Percentiles rank a stretch among this genome's conserved stretches.
Conservation (phyloP, 371 early-diverging fungal species). For the Circinella minor region DNA sequence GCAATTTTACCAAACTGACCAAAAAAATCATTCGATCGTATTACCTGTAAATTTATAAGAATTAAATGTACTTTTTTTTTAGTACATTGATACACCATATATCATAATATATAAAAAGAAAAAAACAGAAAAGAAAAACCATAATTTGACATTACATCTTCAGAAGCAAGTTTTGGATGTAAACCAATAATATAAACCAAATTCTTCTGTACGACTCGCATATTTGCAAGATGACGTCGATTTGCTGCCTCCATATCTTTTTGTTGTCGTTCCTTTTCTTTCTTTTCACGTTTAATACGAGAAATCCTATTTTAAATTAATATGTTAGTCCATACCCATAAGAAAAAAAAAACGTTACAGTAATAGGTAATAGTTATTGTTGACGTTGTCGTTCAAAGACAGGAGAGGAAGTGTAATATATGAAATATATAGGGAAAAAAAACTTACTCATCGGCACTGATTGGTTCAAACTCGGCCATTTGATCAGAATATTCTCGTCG, state of each 20-base stretch:
- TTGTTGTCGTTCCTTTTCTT: slow-evolving; percentile 87
- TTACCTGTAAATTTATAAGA: slow-evolving; percentile 52
- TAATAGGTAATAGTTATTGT: too few species aligned
- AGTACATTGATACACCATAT: background rate
- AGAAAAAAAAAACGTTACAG: too few species aligned
- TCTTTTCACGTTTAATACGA: slow-evolving; percentile 76
- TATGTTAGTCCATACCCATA: background rate
- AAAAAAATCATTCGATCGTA: slow-evolving; percentile 90
- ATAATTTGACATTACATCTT: slow-evolving; percentile 85
- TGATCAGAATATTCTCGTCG: slow-evolving; percentile 85
- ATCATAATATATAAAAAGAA: too few species aligned
- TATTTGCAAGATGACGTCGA: slow-evolving; percentile 86
- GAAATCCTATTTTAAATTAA: slow-evolving; percentile 41
- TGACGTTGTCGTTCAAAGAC: too few species aligned
- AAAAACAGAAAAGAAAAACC: too few species aligned
- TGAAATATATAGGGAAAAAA: background rate
- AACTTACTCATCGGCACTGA: slow-evolving; percentile 87
- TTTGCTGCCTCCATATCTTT: slow-evolving; percentile 88
- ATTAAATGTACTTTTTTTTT: background rate
- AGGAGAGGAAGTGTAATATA: too few species aligned
- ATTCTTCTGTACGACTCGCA: slow-evolving; percentile 94
- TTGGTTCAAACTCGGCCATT: slow-evolving; percentile 85
- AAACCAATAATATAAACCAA: slow-evolving; percentile 95
- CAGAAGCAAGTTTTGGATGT: slow-evolving; percentile 81
- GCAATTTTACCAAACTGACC: slow-evolving; percentile 96